Evolutionary conservation across 768 basidiomycete genomes (phyloP).

Genomic region (Heimioporus sp.): DNA sequence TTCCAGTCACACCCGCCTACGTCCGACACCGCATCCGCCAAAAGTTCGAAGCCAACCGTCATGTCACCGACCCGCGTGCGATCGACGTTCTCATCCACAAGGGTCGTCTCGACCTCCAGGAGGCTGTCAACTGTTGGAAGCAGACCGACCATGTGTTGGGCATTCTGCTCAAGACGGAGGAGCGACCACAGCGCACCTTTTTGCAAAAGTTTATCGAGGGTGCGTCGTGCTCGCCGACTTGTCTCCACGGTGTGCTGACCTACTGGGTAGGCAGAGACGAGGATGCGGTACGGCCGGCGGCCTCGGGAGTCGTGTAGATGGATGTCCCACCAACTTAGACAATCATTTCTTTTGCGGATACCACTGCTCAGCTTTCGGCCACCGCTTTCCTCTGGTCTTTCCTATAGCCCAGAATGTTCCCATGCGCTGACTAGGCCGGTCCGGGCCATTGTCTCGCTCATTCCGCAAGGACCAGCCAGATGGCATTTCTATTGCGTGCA

Average conservation of each 20-base stretch:
- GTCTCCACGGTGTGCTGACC: neutral
- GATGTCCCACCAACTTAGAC: slow-evolving; percentile 3
- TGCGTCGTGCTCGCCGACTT: slow-evolving; percentile 33
- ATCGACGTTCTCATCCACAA: slow-evolving; percentile 88
- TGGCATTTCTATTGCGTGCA: no score
- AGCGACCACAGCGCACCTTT: slow-evolving; percentile 56
- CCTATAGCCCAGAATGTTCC: no score
- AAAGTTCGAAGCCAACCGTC: slow-evolving; percentile 82
- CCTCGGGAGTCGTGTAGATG: slow-evolving; percentile 39
- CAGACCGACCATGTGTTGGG: slow-evolving; percentile 80
- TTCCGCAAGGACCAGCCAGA: no score
- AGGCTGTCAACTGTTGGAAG: slow-evolving; percentile 94
- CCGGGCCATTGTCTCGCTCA: no score
- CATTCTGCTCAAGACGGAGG: slow-evolving; percentile 52
- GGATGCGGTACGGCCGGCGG: slow-evolving; percentile 66
- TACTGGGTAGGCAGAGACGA: slow-evolving; percentile 64
- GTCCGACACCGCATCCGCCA: slow-evolving; percentile 82
- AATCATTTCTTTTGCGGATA: neutral
- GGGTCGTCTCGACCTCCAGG: slow-evolving; percentile 85
- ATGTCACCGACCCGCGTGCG: slow-evolving; percentile 76
- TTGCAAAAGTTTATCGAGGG: slow-evolving; percentile 85
- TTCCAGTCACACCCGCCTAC: slow-evolving; percentile 74
- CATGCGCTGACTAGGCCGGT: no score
- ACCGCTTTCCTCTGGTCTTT: no score
- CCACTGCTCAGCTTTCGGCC: no score